Evolutionary conservation across 306 rosid genomes (phyloP), one percentile per base, ranked within the genome.

Genomic region (Ammopiptanthus mongolicus): DNA sequence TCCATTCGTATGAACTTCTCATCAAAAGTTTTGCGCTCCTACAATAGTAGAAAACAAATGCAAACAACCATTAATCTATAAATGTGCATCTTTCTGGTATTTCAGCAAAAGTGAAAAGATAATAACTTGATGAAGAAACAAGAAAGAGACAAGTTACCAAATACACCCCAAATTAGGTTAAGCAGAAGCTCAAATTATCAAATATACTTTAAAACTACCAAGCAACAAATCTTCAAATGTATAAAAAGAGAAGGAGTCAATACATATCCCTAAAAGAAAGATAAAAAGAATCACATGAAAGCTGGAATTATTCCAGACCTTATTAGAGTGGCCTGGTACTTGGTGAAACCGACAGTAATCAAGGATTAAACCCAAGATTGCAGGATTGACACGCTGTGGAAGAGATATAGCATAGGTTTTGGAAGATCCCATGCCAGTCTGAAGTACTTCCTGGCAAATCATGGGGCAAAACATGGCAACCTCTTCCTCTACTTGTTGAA

Each of bases 401-500:
- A 93, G 97, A 73, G 88, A 87, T 81, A 93, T 87, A 41, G 98
- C 97, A 86, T 83, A 85, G 22, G 75, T 89, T 82, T 93, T 93
- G 86, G 98, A 93, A 51, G 90, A 86, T 79, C 98, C 97, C 93
- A 82, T 80, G 81, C 96, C 96, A 33, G 89, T 86, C 73, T 90
- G 92, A 75, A 90, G 80, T 82, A 89, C 76, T 83, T 93, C 98
- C 61, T 80, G 89, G 64, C 91, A 88, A 71, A 93, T 93, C 97
- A 88, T 84, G 8, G 98, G 98, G 87, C 95, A 93, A 83, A 93
- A 90, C 97, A 90, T 86, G 13, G 98, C 98, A 74, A 90, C 93
- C 81, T 89, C 97, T 81, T 93, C 89, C 81, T 93, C 95, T 65
- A 93, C 93, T 93, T 93, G 93, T 84, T 93, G 97, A 78, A 87